Evolutionary conservation across 768 basidiomycete species (phyloP).

Genomic region (Calocybe cyanea): DNA sequence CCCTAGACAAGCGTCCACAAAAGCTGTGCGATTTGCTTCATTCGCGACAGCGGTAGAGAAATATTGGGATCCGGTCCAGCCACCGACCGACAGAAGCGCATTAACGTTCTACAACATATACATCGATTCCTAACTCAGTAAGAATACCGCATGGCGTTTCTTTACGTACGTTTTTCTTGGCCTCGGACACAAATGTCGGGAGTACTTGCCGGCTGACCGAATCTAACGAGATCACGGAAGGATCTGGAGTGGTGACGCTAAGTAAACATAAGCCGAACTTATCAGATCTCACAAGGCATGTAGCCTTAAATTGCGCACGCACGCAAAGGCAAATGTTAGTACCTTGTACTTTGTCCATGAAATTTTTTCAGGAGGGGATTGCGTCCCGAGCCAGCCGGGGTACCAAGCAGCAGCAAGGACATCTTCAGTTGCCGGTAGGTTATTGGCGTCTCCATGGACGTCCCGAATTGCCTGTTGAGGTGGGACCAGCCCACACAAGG

Average conservation of each 20-base stretch:
- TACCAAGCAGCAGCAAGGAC: conserved; percentile 55
- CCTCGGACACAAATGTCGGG: conserved; percentile 50
- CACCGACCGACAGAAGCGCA: conserved; percentile 61
- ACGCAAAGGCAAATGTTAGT: conserved; percentile 49
- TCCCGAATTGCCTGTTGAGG: conserved; percentile 14
- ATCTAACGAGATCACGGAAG: conserved; percentile 31
- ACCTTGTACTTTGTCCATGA: conserved; percentile 54
- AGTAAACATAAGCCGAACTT: background rate
- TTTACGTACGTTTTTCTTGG: conserved; percentile 36
- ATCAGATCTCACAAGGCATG: background rate
- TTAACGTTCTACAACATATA: conserved; percentile 40
- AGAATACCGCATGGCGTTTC: background rate
- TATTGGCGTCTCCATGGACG: conserved; percentile 1
- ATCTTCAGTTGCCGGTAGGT: conserved; percentile 18
- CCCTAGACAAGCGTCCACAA: conserved; percentile 54
- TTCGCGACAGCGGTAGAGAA: conserved; percentile 62
- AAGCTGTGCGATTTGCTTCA: conserved; percentile 52
- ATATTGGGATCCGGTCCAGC: conserved; percentile 62
- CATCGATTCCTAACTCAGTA: background rate
- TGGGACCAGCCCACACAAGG: conserved; percentile 30
- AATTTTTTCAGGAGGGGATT: conserved; percentile 39
- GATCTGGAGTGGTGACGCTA: conserved; percentile 34
- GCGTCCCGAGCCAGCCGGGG: conserved; percentile 44
- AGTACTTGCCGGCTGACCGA: conserved; percentile 42
- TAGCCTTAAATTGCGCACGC: conserved; percentile 13